These are phyloP conservation scores for Dendrocalamus latiflorus DNA, from an alignment of 202 grass and related monocot species.

Conservation along the genomic window DNA sequence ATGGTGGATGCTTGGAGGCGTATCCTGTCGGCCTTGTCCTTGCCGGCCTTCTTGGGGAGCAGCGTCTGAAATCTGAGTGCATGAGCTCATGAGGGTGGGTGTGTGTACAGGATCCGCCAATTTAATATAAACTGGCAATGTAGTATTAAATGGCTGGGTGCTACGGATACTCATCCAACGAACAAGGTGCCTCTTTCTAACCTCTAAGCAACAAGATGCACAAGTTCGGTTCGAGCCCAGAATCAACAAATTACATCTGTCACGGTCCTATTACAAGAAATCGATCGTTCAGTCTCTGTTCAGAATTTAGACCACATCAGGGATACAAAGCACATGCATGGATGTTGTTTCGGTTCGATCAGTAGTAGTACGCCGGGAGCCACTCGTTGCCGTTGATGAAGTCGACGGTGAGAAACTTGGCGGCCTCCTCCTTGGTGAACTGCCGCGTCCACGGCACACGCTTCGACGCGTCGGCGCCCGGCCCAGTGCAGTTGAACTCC, in stretches of 20 bases:
- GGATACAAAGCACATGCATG: background rate
- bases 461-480: slow-evolving; percentile 27
- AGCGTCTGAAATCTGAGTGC: too few species aligned
- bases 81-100: too few species aligned
- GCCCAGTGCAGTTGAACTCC: slow-evolving; percentile 67
- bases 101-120: too few species aligned
- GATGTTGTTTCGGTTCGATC: background rate
- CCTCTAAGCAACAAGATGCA: background rate
- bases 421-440: slow-evolving; percentile 37
- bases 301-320: background rate
- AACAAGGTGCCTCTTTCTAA: too few species aligned
- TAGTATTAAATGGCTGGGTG: too few species aligned
- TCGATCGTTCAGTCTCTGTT: background rate
- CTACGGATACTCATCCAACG: background rate
- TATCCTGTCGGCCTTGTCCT: too few species aligned
- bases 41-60: too few species aligned
- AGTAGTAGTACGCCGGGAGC: slow-evolving; percentile 74
- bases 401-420: slow-evolving; percentile 58
- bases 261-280: background rate
- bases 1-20: slow-evolving; percentile 61
- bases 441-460: slow-evolving; percentile 40
- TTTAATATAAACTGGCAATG: too few species aligned
- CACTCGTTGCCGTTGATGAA: slow-evolving; percentile 84
- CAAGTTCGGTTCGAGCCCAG: background rate
- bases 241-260: background rate